Evolutionary conservation across 257 asterid genomes (phyloP).

Genomic region (Solanum sejunctum): DNA sequence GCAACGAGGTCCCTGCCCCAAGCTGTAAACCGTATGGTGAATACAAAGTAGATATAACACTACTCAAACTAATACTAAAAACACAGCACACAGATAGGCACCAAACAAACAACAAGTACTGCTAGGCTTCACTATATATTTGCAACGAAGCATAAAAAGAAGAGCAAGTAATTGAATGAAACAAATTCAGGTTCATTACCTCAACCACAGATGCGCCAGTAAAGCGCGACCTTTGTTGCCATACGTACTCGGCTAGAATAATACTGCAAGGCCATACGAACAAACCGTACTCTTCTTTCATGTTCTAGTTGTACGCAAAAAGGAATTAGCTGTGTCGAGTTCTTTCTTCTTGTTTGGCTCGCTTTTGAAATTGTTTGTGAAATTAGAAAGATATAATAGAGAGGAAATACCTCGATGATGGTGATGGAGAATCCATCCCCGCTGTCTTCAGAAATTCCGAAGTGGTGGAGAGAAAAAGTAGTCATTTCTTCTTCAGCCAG

Average conservation of each 20-base stretch:
- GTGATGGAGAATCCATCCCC: conserved; percentile 46
- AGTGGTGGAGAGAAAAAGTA: conserved; percentile 40
- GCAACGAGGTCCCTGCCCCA: conserved; percentile 97
- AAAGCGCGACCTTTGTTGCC: conserved; percentile 77
- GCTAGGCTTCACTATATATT: not conserved
- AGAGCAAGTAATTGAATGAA: not conserved
- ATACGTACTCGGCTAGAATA: conserved; percentile 84
- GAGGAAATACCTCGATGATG: conserved; percentile 38
- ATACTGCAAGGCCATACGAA: conserved; percentile 92
- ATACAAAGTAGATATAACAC: not conserved
- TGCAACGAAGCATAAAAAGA: not conserved
- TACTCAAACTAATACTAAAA: not conserved
- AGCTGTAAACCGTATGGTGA: conserved; percentile 29
- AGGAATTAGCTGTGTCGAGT: not conserved
- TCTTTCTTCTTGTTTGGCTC: not conserved
- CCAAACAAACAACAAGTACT: not conserved
- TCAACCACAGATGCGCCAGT: conserved; percentile 61
- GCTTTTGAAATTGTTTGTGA: not conserved
- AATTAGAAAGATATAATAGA: conserved; percentile 3
- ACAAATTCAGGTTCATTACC: conserved; percentile 19
- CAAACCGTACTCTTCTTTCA: conserved; percentile 91
- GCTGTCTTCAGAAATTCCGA: conserved; percentile 16
- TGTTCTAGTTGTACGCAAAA: conserved; percentile 32
- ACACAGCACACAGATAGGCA: not conserved
- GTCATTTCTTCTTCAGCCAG: conserved; percentile 34